Percentiles rank a stretch among this genome's conserved stretches.
Conservation (phyloP, 2,329 filamentous ascomycete species). For the Botrytis hyacinthi region DNA sequence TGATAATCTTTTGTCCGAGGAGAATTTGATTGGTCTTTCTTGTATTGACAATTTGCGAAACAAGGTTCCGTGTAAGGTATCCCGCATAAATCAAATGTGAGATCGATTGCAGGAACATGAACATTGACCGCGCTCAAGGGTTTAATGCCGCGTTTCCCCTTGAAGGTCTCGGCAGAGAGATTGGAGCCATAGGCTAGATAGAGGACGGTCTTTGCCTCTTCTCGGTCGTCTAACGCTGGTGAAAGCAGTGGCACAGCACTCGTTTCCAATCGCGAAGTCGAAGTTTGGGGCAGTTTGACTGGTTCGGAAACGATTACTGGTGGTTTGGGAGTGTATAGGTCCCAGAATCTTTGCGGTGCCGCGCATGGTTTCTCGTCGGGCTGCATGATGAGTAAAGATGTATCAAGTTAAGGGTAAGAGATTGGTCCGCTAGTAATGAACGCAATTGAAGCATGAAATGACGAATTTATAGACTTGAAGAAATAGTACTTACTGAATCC, state of each 20-base stretch:
- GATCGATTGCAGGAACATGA: conserved; percentile 69
- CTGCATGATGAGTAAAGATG: conserved; percentile 3
- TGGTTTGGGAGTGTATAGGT: not conserved
- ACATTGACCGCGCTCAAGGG: conserved; percentile 82
- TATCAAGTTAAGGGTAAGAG: not conserved
- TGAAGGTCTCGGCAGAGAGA: conserved; percentile 75
- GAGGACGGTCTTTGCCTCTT: conserved; percentile 54
- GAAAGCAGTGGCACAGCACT: conserved; percentile 20
- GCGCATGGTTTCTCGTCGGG: not conserved
- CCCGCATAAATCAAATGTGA: conserved; percentile 84
- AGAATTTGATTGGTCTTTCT: conserved; percentile 36
- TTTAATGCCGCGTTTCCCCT: conserved; percentile 71
- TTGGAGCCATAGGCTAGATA: conserved; percentile 94
- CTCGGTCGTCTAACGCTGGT: conserved; percentile 20
- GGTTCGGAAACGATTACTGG: not conserved
- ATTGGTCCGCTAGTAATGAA: conserved; percentile 9
- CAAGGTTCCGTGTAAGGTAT: conserved; percentile 87
- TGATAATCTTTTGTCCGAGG: conserved; percentile 42
- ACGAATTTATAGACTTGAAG: not conserved
- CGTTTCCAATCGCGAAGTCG: not conserved
- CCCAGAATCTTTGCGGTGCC: conserved; percentile 16
- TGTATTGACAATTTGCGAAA: conserved; percentile 76
- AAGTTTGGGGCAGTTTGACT: not conserved
- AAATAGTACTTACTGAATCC: not conserved
- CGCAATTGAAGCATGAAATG: conserved; percentile 3